Conservation (phyloP, 2,329 filamentous ascomycete genomes). For the Allantophomopsis cytisporea region DNA sequence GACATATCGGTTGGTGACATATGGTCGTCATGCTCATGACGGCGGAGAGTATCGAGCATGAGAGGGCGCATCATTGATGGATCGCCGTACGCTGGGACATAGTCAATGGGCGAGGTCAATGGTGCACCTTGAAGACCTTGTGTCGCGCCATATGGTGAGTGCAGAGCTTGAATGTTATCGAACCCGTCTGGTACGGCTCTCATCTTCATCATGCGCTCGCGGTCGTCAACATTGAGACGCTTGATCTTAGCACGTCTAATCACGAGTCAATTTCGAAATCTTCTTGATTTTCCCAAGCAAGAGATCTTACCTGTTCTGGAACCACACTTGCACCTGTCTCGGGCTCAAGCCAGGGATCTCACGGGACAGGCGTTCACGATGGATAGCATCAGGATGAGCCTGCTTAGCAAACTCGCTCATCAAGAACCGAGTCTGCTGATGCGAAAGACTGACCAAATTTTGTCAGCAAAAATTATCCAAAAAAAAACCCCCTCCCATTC, state of each 20-base stretch:
- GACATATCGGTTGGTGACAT: slow-evolving; percentile 54
- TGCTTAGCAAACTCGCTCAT: slow-evolving; percentile 97
- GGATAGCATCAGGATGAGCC: slow-evolving; percentile 83
- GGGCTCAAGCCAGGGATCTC: slow-evolving; percentile 88
- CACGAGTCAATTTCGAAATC: not conserved
- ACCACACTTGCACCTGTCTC: slow-evolving; percentile 94
- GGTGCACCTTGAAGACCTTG: slow-evolving; percentile 17
- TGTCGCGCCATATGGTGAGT: slow-evolving; percentile 49
- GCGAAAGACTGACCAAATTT: slow-evolving; percentile 65
- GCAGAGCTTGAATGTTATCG: slow-evolving; percentile 55
- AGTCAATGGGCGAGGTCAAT: slow-evolving; percentile 19
- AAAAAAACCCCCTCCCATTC: not conserved
- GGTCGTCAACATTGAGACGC: slow-evolving; percentile 54
- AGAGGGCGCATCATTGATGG: slow-evolving; percentile 47
- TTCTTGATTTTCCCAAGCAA: slow-evolving; percentile 7
- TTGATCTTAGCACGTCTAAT: slow-evolving; percentile 59
- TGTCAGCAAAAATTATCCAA: slow-evolving; percentile 1
- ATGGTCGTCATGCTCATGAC: slow-evolving; percentile 48
- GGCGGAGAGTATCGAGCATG: slow-evolving; percentile 53
- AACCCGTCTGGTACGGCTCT: slow-evolving; percentile 58
- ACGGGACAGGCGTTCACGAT: slow-evolving; percentile 72
- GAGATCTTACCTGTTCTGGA: slow-evolving; percentile 77
- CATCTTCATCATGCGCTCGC: slow-evolving; percentile 61
- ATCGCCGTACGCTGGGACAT: slow-evolving; percentile 34
- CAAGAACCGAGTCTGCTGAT: slow-evolving; percentile 92